Percentiles rank a stretch among this genome's conserved stretches.
Evolutionary conservation across 176 grass and related monocot genomes (phyloP).

Genomic region (Elymus sibiricus): DNA sequence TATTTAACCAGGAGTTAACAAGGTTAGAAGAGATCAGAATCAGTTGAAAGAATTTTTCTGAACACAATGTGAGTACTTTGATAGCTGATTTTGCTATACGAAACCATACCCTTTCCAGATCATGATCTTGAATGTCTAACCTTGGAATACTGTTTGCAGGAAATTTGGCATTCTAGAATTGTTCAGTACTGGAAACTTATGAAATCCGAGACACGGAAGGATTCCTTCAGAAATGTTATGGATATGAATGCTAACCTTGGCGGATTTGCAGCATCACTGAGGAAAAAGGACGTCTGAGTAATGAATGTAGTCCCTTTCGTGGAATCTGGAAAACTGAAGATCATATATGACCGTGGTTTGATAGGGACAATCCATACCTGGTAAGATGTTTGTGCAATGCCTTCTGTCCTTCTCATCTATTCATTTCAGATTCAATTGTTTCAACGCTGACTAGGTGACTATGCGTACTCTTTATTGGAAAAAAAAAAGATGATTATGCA

Average conservation of each 20-base stretch:
- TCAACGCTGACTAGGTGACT: slow-evolving; percentile 12
- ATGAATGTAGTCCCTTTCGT: slow-evolving; percentile 64
- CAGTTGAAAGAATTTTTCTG: slow-evolving; percentile 35
- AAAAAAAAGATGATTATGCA: background rate
- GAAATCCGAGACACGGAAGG: slow-evolving; percentile 47
- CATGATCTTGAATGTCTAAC: background rate
- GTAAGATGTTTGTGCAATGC: slow-evolving; percentile 27
- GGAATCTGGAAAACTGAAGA: slow-evolving; percentile 67
- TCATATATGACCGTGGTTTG: slow-evolving; percentile 79
- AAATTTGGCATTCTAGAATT: slow-evolving; percentile 61
- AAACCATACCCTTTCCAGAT: background rate
- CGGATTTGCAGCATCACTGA: slow-evolving; percentile 70
- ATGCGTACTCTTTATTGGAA: too few relatives aligned
- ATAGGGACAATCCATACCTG: slow-evolving; percentile 63
- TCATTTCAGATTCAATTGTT: slow-evolving; percentile 13
- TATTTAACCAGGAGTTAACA: slow-evolving; percentile 41
- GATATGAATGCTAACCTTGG: slow-evolving; percentile 76
- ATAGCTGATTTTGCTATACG: background rate
- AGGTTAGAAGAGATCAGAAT: slow-evolving; percentile 57
- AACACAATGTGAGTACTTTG: slow-evolving; percentile 46
- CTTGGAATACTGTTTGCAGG: slow-evolving; percentile 42
- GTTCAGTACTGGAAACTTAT: slow-evolving; percentile 66
- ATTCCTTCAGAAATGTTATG: slow-evolving; percentile 72
- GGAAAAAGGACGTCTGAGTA: slow-evolving; percentile 61
- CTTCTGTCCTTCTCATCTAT: background rate